These are phyloP conservation scores for Wickerhamomyces bisporus DNA, from an alignment of 805 yeast genomes.

Conservation along the genomic window DNA sequence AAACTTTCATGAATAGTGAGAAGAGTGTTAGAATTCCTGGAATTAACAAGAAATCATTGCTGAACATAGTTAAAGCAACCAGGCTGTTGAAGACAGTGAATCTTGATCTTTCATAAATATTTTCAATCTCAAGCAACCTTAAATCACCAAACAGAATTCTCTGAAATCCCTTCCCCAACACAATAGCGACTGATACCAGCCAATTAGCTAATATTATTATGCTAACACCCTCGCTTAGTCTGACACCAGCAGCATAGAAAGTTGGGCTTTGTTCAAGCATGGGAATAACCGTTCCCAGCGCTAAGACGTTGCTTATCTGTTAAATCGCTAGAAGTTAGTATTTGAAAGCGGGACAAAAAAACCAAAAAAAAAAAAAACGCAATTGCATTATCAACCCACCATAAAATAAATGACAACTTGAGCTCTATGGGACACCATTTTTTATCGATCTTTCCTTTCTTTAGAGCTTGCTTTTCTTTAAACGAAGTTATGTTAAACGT, in stretches of 20 bases:
- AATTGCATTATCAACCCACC: slow-evolving; percentile 4
- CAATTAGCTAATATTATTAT: slow-evolving; percentile 39
- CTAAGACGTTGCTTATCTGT: slow-evolving; percentile 32
- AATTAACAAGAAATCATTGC: slow-evolving; percentile 42
- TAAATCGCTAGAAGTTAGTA: slow-evolving; percentile 1
- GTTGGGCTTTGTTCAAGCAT: slow-evolving; percentile 42
- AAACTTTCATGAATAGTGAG: slow-evolving; percentile 52
- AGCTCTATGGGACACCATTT: slow-evolving; percentile 8
- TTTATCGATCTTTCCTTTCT: neutral
- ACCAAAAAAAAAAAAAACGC: too few species aligned
- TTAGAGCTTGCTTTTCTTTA: too few species aligned
- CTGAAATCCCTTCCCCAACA: slow-evolving; percentile 46
- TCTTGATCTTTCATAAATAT: slow-evolving; percentile 61
- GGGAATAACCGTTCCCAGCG: slow-evolving; percentile 30
- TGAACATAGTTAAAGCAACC: slow-evolving; percentile 49
- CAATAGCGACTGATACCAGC: slow-evolving; percentile 31
- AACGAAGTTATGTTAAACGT: too few species aligned
- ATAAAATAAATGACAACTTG: slow-evolving; percentile 16
- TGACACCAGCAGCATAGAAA: slow-evolving; percentile 37
- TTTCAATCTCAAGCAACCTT: slow-evolving; percentile 71
- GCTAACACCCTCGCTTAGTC: slow-evolving; percentile 45
- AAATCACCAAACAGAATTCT: slow-evolving; percentile 65
- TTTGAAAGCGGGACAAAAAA: too few species aligned
- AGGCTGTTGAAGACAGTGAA: slow-evolving; percentile 59
- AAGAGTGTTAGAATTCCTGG: slow-evolving; percentile 33